A percentile compares a stretch with the other conserved stretches of the same genome.
Conservation (phyloP, 306 rosid genomes). For the Lathyrus sativus region DNA sequence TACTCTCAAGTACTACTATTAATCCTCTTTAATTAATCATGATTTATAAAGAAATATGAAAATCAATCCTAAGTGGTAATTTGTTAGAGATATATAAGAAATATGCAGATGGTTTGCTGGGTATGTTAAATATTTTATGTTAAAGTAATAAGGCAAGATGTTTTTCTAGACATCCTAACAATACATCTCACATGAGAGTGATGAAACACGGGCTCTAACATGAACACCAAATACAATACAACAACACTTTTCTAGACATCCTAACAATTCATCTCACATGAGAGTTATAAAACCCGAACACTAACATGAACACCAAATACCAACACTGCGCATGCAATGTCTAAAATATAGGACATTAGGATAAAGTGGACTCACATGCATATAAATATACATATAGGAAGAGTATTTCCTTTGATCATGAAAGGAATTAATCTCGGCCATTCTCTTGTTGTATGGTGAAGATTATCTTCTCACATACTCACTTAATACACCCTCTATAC, state of each 20-base stretch:
- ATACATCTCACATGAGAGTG: background rate
- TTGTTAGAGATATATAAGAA: conserved; percentile 16
- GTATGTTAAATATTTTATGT: background rate
- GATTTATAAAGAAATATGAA: background rate
- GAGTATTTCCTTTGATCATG: background rate
- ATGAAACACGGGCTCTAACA: background rate
- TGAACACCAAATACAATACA: background rate
- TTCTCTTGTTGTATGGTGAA: conserved; percentile 8
- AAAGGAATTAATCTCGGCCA: background rate
- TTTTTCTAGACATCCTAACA: conserved; percentile 5
- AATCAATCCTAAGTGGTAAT: background rate
- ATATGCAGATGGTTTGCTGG: background rate
- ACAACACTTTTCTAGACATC: background rate
- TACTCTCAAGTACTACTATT: background rate
- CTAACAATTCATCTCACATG: conserved; percentile 2
- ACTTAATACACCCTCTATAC: background rate
- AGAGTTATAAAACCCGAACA: background rate
- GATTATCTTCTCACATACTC: background rate
- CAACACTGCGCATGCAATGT: background rate
- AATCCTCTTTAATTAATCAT: background rate
- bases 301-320: background rate
- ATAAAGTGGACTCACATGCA: conserved; percentile 1
- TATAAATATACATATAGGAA: background rate
- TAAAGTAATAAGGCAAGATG: background rate
- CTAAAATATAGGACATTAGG: background rate